Conservation (phyloP, 331 rosid genomes). For the Dryas integrifolia region DNA sequence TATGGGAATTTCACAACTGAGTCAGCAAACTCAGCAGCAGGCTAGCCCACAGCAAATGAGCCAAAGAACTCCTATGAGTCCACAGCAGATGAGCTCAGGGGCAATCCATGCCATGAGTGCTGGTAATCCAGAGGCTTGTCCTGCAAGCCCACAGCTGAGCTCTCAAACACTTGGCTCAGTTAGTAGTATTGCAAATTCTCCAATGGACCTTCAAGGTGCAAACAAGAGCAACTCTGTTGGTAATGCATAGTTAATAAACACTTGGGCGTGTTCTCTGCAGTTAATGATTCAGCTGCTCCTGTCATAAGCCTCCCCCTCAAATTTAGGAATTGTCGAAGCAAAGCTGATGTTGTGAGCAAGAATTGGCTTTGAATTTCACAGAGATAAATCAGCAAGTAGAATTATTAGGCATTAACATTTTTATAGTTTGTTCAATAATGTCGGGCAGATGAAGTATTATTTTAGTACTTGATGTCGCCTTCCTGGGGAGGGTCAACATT, state of each 20-base stretch:
- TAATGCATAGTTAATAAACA: conserved; percentile 41
- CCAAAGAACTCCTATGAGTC: conserved; percentile 97
- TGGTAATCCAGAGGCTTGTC: conserved; percentile 89
- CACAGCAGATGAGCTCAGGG: conserved; percentile 83
- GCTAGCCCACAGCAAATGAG: conserved; percentile 86
- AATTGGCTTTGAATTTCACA: not conserved
- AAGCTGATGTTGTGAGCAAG: not conserved
- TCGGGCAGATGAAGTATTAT: not conserved
- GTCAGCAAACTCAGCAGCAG: conserved; percentile 69
- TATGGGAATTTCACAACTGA: conserved; percentile 67
- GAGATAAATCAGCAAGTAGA: not conserved
- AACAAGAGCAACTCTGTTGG: conserved; percentile 70
- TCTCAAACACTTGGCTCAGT: conserved; percentile 91
- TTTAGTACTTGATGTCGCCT: not conserved
- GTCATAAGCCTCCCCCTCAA: not conserved
- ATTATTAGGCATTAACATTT: not conserved
- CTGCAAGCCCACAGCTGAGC: conserved; percentile 93
- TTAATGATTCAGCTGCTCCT: not conserved
- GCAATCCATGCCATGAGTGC: conserved; percentile 79
- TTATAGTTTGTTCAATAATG: not conserved
- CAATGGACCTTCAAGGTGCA: conserved; percentile 90
- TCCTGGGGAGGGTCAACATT: not conserved
- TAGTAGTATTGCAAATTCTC: conserved; percentile 72
- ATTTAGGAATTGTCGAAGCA: not conserved
- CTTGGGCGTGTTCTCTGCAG: not conserved